A percentile compares a stretch with the other conserved stretches of the same genome.
Conservation (phyloP, 1,284 basidiomycete species). For the Cystobasidium slooffiae region DNA sequence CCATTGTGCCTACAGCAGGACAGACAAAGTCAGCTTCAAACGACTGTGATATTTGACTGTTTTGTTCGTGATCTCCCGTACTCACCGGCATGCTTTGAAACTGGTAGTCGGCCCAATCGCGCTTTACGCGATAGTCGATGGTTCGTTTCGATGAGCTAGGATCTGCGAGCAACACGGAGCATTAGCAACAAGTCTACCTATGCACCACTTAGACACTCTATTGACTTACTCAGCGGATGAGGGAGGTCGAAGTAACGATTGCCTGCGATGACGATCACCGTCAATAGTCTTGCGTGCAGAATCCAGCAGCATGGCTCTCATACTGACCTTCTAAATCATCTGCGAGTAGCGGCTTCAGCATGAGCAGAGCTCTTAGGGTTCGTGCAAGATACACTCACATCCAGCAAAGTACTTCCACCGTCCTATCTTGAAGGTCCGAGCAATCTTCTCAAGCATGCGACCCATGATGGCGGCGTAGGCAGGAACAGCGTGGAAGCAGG, state of each 20-base stretch:
- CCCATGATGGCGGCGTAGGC: neutral
- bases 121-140: constrained; percentile 39
- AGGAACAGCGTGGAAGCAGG: too few species aligned
- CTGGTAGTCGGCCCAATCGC: constrained; percentile 41
- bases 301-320: neutral
- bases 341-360: neutral
- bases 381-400: constrained; percentile 20
- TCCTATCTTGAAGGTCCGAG: constrained; percentile 37
- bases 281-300: neutral
- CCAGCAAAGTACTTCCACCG: constrained; percentile 37
- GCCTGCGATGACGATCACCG: constrained; percentile 32
- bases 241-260: constrained; percentile 43
- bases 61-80: neutral
- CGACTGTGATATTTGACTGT: neutral
- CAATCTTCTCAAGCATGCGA: constrained; percentile 33
- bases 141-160: constrained; percentile 9
- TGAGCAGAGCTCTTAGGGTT: neutral
- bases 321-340: constrained; percentile 40
- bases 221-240: constrained; percentile 15
- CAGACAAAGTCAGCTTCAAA: neutral
- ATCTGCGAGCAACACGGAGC: neutral
- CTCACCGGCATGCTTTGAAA: constrained; percentile 25
- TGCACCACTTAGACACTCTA: neutral
- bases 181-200: neutral
- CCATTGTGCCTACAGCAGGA: constrained; percentile 33